Evolutionary conservation across 2,329 filamentous ascomycete genomes (phyloP).

Genomic region (Pseudonectria foliicola): DNA sequence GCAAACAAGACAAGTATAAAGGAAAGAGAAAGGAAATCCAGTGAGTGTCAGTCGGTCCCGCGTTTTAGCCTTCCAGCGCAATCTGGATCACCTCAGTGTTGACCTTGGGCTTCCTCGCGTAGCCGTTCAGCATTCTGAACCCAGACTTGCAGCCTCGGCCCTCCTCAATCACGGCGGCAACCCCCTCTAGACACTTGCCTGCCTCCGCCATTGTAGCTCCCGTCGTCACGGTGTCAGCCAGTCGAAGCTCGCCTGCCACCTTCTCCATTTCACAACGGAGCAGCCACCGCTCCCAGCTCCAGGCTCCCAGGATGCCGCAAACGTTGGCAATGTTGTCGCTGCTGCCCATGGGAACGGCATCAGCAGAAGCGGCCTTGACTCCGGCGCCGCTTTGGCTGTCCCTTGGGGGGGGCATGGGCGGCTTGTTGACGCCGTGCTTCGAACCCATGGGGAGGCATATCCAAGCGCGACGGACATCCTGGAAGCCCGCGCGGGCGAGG

Average conservation of each 20-base stretch:
- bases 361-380: slow-evolving; percentile 43
- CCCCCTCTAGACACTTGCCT: slow-evolving; percentile 51
- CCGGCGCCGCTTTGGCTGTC: slow-evolving; percentile 34
- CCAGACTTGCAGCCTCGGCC: slow-evolving; percentile 51
- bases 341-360: slow-evolving; percentile 58
- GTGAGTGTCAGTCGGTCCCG: slow-evolving; percentile 3
- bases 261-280: slow-evolving; percentile 80
- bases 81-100: slow-evolving; percentile 33
- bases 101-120: slow-evolving; percentile 52
- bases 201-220: slow-evolving; percentile 47
- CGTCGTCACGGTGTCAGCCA: slow-evolving; percentile 45
- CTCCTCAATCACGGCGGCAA: slow-evolving; percentile 57
- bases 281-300: slow-evolving; percentile 96
- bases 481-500: slow-evolving; percentile 68
- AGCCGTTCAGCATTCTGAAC: slow-evolving; percentile 56
- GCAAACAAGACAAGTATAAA: slow-evolving; percentile 4
- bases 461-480: slow-evolving; percentile 78
- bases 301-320: slow-evolving; percentile 75
- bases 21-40: slow-evolving; percentile 20
- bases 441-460: slow-evolving; percentile 77
- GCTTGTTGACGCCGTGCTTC: slow-evolving; percentile 26
- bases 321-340: slow-evolving; percentile 67
- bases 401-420: slow-evolving; percentile 25
- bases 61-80: slow-evolving; percentile 19
- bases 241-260: slow-evolving; percentile 56